Evolutionary conservation across 192 early-diverging fungal species (phyloP).

Genomic region (Umbelopsis sp.): DNA sequence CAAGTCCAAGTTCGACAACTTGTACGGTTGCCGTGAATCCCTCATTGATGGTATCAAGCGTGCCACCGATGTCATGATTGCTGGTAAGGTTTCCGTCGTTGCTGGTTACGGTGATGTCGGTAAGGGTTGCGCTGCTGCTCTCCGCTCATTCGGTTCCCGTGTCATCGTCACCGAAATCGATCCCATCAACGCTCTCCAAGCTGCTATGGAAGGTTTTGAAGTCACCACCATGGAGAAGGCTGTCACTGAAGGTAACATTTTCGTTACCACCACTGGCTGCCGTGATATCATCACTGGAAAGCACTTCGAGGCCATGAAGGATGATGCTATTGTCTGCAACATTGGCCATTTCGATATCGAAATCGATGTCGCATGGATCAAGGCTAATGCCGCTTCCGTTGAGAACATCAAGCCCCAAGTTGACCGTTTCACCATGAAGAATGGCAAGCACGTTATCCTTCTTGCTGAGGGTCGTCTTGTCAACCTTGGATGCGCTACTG

Average conservation of each 20-base stretch:
- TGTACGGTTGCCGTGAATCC: constrained; percentile 99
- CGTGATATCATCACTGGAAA: constrained; percentile 96
- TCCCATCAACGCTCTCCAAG: constrained; percentile 99
- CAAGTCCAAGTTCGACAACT: constrained; percentile 99
- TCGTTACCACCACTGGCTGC: constrained; percentile 98
- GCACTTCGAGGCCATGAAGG: constrained; percentile 94
- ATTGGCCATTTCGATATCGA: constrained; percentile 99
- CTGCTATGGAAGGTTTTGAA: constrained; percentile 99
- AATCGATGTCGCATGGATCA: constrained; percentile 98
- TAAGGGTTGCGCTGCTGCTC: constrained; percentile 98
- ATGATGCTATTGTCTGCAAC: constrained; percentile 99
- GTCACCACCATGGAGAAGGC: constrained; percentile 99
- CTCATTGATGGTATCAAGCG: constrained; percentile 99
- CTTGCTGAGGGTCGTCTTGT: constrained; percentile 99
- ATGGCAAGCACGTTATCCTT: constrained; percentile 93
- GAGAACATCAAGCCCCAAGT: constrained; percentile 99
- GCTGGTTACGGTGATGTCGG: constrained; percentile 99
- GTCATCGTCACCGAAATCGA: constrained; percentile 98
- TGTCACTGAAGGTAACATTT: constrained; percentile 91
- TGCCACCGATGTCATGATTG: constrained; percentile 99
- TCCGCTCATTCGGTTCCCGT: constrained; percentile 97
- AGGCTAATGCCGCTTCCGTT: constrained; percentile 84
- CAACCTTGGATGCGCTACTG: constrained; percentile 99
- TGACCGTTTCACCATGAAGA: constrained; percentile 92
- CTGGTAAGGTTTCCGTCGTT: constrained; percentile 97